Percentiles rank a stretch among this genome's conserved stretches.
These are phyloP conservation scores for Solanum hybrid DNA, from an alignment of 305 asterid genomes.

Conservation along the genomic window DNA sequence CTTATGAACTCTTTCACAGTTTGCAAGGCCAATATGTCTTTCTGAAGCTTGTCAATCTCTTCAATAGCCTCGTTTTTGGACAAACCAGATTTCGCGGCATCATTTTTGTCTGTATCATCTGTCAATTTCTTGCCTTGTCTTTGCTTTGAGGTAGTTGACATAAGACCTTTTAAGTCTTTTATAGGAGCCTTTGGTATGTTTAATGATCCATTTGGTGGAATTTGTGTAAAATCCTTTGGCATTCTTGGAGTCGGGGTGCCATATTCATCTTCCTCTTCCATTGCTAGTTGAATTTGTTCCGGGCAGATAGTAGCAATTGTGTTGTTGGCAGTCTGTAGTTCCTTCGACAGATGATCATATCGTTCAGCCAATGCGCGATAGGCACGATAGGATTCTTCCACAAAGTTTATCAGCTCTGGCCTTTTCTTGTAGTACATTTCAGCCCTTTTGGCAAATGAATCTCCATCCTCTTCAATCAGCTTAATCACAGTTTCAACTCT, in stretches of 20 bases:
- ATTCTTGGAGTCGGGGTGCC: conserved; percentile 19
- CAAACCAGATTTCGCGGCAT: conserved; percentile 39
- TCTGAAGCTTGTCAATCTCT: conserved; percentile 67
- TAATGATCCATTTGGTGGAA: conserved; percentile 7
- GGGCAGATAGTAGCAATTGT: not conserved
- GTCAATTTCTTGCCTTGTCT: conserved; percentile 9
- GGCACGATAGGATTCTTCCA: conserved; percentile 63
- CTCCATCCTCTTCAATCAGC: conserved; percentile 82
- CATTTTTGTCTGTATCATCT: not conserved
- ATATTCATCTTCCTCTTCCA: conserved; percentile 46
- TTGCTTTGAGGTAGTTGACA: conserved; percentile 35
- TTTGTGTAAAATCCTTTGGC: conserved; percentile 16
- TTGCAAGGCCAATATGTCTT: conserved; percentile 61
- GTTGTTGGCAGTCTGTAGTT: conserved; percentile 63
- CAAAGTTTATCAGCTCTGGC: conserved; percentile 71
- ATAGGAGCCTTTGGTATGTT: conserved; percentile 45
- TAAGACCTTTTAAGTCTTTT: conserved; percentile 47
- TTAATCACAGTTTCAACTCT: conserved; percentile 54
- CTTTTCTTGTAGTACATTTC: conserved; percentile 92
- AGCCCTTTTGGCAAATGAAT: conserved; percentile 69
- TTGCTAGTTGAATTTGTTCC: not conserved
- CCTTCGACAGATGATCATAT: conserved; percentile 70
- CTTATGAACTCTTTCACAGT: conserved; percentile 80
- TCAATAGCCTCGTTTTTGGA: conserved; percentile 38
- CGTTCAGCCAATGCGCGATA: conserved; percentile 54